Base-by-base conservation (phyloP, 2,329 filamentous ascomycete species). In the Pseudohalonectria lignicola region DNA sequence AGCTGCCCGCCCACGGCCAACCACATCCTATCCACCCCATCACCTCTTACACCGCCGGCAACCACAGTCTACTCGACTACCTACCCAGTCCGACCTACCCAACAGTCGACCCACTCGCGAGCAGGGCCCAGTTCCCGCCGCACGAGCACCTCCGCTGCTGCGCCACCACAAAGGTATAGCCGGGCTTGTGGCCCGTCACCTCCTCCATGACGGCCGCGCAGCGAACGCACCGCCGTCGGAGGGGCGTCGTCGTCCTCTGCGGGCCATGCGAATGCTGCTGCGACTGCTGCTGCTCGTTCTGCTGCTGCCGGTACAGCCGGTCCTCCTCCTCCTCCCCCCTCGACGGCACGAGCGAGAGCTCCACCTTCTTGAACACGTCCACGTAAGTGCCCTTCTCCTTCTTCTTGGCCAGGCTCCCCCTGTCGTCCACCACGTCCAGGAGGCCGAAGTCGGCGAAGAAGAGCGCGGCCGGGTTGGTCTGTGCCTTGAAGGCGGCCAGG, bases 401-500 rank as follows among this genome's bases (percentile, higher is more conserved):
- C 41, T 60, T 58, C 16, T 52, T 49, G 3, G 53, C 56, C 11
- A 74, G 52, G 4, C 69, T 72, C 15, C 62, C 61, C 12, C 59
- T 57, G 42, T 79, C 74, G 38, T 79, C 70, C 12, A 86, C 63
- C 5, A 82, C 81, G 10, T 92, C 64, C 53, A 84, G 72, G 35
- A 67, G 67, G 39, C 79, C 85, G 52, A 92, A 76, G 35, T 75
- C 74, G 56, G 74, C 73, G 57, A 86, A 82, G 59, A 83, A 84
- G 35, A 94, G 66, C 43, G 70, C 70, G 9, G 79, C 72, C 20
- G 76, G 69, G 46, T 92, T 76, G 10, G 79, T 68, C 39, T 71
- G 66, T 5, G 63, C 63, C 30, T 72, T 67, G 39, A 88, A 69
- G 16, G 66, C 63, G 0, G 64, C 64, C 20, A 86, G 58, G 33